Percentiles rank a stretch among this genome's conserved stretches.
Evolutionary conservation across 352 stramenopile species (phyloP).

Genomic region (Peronospora belbahrii): DNA sequence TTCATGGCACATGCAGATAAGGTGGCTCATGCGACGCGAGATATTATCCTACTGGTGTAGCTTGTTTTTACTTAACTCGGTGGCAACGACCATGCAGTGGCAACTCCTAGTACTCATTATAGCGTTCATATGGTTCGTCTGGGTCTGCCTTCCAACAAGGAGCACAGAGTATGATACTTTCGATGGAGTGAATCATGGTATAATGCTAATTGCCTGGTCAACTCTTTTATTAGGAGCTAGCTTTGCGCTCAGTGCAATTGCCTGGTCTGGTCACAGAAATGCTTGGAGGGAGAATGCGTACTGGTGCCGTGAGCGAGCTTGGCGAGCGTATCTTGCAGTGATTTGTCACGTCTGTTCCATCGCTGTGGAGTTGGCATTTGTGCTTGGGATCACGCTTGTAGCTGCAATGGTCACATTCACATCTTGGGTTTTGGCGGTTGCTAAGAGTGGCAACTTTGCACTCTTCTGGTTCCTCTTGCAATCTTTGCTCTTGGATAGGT

Average conservation of each 20-base stretch:
- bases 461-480: constrained; percentile 19
- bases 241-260: constrained; percentile 4
- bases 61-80: constrained; percentile 4
- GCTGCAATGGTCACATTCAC: constrained; percentile 8
- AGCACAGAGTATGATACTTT: constrained; percentile 23
- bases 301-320: constrained; percentile 22
- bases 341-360: constrained; percentile 14
- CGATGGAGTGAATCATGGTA: constrained; percentile 18
- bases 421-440: constrained; percentile 15
- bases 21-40: constrained; percentile 16
- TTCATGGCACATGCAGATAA: constrained; percentile 13
- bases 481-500: constrained; percentile 15
- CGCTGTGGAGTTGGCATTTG: constrained; percentile 12
- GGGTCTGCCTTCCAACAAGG: constrained; percentile 12
- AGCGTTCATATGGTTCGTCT: constrained; percentile 14
- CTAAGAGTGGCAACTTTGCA: constrained; percentile 13
- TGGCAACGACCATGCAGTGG: constrained; percentile 3
- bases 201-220: constrained; percentile 21
- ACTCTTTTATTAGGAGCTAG: constrained; percentile 15
- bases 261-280: constrained; percentile 8
- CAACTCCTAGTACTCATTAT: constrained; percentile 10
- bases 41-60: constrained; percentile 22
- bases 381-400: constrained; percentile 11
- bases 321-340: constrained; percentile 16
- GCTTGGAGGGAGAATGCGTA: constrained; percentile 12